phyloP scores from a whole-genome alignment of 2,329 filamentous ascomycete genomes.

The Ramularia endophylla region DNA sequence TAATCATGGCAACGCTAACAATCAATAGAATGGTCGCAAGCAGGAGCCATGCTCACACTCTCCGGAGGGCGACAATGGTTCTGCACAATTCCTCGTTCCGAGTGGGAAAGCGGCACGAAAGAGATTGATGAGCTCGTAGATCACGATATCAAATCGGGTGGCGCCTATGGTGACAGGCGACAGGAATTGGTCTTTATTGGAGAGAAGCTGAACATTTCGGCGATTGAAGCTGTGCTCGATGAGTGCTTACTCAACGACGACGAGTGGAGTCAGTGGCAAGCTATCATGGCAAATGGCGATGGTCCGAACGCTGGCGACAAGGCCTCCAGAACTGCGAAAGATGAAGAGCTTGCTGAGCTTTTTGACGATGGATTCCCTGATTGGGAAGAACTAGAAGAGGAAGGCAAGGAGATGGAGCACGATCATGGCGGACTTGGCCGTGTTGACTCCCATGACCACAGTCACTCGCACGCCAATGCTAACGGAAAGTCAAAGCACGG shows the following conservation, averaged over 20 bases:
- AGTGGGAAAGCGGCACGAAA: slow-evolving; percentile 44
- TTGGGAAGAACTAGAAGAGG: slow-evolving; percentile 19
- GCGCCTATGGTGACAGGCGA: slow-evolving; percentile 60
- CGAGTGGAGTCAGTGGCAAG: slow-evolving; percentile 45
- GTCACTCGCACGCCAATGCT: slow-evolving; percentile 7
- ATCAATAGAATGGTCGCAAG: slow-evolving; percentile 54
- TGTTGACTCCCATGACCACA: slow-evolving; percentile 13
- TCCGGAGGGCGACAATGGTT: slow-evolving; percentile 54
- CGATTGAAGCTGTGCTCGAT: slow-evolving; percentile 52
- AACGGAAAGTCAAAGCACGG: slow-evolving; percentile 16
- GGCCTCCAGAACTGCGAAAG: slow-evolving; percentile 20
- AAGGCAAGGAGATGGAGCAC: slow-evolving; percentile 15
- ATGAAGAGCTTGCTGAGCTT: slow-evolving; percentile 40
- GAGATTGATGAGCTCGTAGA: slow-evolving; percentile 45
- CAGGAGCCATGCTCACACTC: slow-evolving; percentile 58
- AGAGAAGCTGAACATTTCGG: slow-evolving; percentile 52
- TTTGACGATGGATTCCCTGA: slow-evolving; percentile 29
- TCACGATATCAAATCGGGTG: slow-evolving; percentile 43
- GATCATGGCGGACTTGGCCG: slow-evolving; percentile 15
- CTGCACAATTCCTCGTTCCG: slow-evolving; percentile 50
- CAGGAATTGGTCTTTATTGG: slow-evolving; percentile 72
- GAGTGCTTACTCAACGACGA: slow-evolving; percentile 55
- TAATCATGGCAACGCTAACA: not conserved
- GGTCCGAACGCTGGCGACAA: slow-evolving; percentile 14
- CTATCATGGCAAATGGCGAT: slow-evolving; percentile 21